Base-by-base conservation (phyloP, 805 yeast species). In the Yamadazyma akitaensis region DNA sequence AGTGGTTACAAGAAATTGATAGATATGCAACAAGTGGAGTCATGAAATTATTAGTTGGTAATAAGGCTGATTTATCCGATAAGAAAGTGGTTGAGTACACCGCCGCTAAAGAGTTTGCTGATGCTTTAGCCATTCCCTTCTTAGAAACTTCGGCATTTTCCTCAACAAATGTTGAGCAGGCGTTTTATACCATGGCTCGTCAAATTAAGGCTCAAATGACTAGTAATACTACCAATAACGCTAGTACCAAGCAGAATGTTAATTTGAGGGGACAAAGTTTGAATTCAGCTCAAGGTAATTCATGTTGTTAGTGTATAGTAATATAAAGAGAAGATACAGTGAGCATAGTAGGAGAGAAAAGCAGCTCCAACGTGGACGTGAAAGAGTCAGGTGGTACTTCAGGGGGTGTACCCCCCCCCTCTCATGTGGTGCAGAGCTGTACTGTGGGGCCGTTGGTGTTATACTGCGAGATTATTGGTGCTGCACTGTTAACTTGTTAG, bases 1-100 rank as follows among this genome's bases (percentile, higher is more conserved):
- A 90, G 73, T 92, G 99, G 99, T 77, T 92, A 68, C 97, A 91
- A 73, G 99, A 92, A 70, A 94, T 92, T 63, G 99, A 92, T 72
- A 84, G 98, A 62, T 92, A 91, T 70, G 99, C 98, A 44, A 92
- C 97, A 16, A 95, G 96, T 52, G 97, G 97, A 36, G 98, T 92
- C 39, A 86, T 88, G 84, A 92, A 92, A 75, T 77, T 92, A 64
- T 77, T 92, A 55, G 98, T 92, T 42, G 99, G 99, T 60, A 92
- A 92, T 76, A 92, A 92, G 76, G 90, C 96, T 49, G 99, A 92
- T 72, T 76, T 94, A 67, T 78, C 85, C 43, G 97, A 90, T 64
- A 89, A 91, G 76, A 88, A 91, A 74, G 91, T 89, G 46, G 99
- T 94, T 47, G 98, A 94, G 62, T 89, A 87, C 70, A 86, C 95